Evolutionary conservation across 306 rosid genomes (phyloP), one percentile per base, ranked within the genome.

Genomic region (Aeschynomene evenia): DNA sequence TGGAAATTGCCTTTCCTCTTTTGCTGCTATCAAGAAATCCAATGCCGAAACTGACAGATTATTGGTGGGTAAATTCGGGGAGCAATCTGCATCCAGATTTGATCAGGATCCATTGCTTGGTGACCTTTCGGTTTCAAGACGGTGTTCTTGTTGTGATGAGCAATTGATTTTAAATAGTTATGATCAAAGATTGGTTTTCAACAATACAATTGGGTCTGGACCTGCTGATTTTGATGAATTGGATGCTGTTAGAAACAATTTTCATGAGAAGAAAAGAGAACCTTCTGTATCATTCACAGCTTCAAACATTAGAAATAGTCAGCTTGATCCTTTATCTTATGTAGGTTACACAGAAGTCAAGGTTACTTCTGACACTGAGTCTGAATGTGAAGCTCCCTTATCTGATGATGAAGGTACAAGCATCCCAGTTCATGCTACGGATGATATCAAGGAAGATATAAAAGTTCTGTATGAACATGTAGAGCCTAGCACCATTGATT

Each of bases 341-440:
- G 83, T 91, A 9, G 91, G 86, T 58, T 91, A 91, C 79, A 78
- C 86, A 14, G 92, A 91, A 82, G 86, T 94, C 53, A 89, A 87
- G 79, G 61, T 79, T 64, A 71, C 73, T 68, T 91, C 99, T 46
- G 97, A 95, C 79, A 81, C 88, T 9, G 97, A 89, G 66, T 87
- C 97, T 20, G 96, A 89, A 79, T 86, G 89, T 8, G 97, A 89
- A 64, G 77, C 52, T 79, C 66, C 63, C 37, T 68, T 67, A 42
- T 89, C 91, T 48, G 94, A 85, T 19, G 79, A 82, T 56, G 90
- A 78, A 8, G 84, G 57, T 37, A 63, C 48, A 76, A 66, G 59
- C 70, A 63, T 59, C 33, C 66, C 76, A 34, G 52, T 73, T 74
- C 43, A 2, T 7, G 78, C 66, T 46, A 73, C 23, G 15, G 53